Conservation (phyloP, 805 yeast species). For the Komagataella mondaviorum region DNA sequence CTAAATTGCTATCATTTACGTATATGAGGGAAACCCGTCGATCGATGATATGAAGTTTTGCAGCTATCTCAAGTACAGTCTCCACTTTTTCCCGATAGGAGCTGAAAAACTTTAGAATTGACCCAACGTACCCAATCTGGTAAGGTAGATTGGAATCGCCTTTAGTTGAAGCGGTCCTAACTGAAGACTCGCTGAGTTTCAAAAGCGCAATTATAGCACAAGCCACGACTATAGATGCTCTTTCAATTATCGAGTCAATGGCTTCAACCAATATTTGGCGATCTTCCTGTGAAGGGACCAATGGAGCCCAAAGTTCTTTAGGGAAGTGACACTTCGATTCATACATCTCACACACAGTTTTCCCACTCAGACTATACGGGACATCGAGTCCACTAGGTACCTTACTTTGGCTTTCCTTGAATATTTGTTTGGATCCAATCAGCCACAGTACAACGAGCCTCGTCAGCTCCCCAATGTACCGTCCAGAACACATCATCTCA, state of each 20-base stretch:
- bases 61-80: slow-evolving; percentile 6
- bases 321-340: slow-evolving; percentile 12
- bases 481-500: slow-evolving; percentile 40
- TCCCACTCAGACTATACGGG: slow-evolving; percentile 24
- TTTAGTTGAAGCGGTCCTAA: slow-evolving; percentile 8
- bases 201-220: slow-evolving; percentile 24
- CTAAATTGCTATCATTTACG: not conserved
- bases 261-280: slow-evolving; percentile 16
- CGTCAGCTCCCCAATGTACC: slow-evolving; percentile 41
- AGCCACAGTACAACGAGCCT: slow-evolving; percentile 27
- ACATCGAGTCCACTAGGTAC: not conserved
- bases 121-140: slow-evolving; percentile 34
- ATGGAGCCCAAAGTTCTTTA: not conserved
- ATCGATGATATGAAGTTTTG: not conserved
- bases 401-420: slow-evolving; percentile 1
- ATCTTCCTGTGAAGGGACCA: slow-evolving; percentile 10
- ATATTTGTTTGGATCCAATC: slow-evolving; percentile 9
- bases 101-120: slow-evolving; percentile 30
- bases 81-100: slow-evolving; percentile 21
- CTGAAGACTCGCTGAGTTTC: slow-evolving; percentile 8
- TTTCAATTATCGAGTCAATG: slow-evolving; percentile 22
- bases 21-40: not conserved
- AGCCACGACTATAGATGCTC: slow-evolving; percentile 32
- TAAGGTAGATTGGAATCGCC: not conserved
- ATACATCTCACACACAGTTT: slow-evolving; percentile 23